Evolutionary conservation across 768 basidiomycete genomes (phyloP), one percentile per base, ranked within the genome.

Genomic region (Rhizopogon vesiculosus): DNA sequence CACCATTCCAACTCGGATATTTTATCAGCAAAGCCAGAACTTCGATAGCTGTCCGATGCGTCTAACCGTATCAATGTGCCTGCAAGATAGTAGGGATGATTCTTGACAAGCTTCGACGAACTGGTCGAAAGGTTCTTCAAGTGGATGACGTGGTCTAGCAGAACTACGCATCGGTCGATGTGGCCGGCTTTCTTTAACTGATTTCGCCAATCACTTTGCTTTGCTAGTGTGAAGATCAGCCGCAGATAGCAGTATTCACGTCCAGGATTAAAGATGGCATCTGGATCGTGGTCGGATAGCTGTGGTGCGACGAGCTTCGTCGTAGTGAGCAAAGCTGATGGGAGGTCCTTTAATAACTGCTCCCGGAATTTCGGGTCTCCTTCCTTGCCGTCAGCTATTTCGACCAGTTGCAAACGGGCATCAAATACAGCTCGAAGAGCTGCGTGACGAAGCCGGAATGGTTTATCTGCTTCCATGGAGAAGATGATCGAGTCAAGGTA

Each of bases 341-440:
- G 10, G 29, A 46, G 29, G 6, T 13, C 29, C 10, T 0, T 46
- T 18, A 46, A 31, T 13, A 46, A 31, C n/a, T 31, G 29, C 10
- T 46, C 29, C 29, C 29, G 28, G 29, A 45, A 45, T 12, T 31
- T 4, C 3, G 25, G 4, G 25, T 25, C 29, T 31, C 45, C 29
- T 9, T 45, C 4, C 45, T 45, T 29, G 16, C 31, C 5, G 10
- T 45, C n/a, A 12, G 16, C 45, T 45, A 45, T 31, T 1, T 45
- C 8, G 29, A 45, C 45, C 18, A 46, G 29, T 46, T 31, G 2
- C 3, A 18, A 18, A 7, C 45, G 45, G 9, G 45, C 45, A 18
- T 46, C 45, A 12, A 46, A 46, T 18, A 46, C 13, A 22, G 54
- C 54, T n/a, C 54, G 54, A 33, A 55, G 54, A 9, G 54, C 54